These are phyloP conservation scores for Saccharomycopsis sp. DNA, from an alignment of 805 yeast genomes.

Conservation along the genomic window DNA sequence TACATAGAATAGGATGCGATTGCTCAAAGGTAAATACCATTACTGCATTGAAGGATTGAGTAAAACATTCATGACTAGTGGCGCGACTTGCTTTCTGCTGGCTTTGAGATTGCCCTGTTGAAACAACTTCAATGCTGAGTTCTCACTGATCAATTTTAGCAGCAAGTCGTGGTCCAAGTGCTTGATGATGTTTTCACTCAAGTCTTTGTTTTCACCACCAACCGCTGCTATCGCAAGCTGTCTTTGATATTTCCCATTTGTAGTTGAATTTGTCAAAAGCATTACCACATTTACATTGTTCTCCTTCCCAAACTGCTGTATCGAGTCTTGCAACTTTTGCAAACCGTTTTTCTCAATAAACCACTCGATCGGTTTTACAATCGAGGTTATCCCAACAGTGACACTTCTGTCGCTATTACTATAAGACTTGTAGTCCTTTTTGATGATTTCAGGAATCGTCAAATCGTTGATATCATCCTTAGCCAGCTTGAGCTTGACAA, in stretches of 20 bases:
- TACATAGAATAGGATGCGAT: too few relatives aligned
- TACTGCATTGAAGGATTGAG: too few relatives aligned
- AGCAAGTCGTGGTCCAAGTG: too few relatives aligned
- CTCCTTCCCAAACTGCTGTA: constrained; percentile 25
- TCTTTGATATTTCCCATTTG: constrained; percentile 31
- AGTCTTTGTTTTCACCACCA: too few relatives aligned
- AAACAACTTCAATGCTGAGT: background rate
- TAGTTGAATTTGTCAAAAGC: constrained; percentile 40
- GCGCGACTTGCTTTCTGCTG: constrained; percentile 84
- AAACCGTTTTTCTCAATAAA: constrained; percentile 27
- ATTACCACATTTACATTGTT: constrained; percentile 28
- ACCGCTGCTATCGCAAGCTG: constrained; percentile 40
- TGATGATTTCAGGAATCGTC: constrained; percentile 48
- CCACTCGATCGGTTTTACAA: constrained; percentile 57
- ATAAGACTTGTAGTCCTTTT: constrained; percentile 82
- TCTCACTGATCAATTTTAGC: background rate
- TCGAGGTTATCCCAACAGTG: constrained; percentile 68
- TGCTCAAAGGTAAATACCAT: too few relatives aligned
- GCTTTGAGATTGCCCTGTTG: constrained; percentile 50
- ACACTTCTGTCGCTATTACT: background rate
- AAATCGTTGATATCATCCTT: constrained; percentile 62
- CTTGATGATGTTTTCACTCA: background rate
- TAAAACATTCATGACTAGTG: constrained; percentile 34
- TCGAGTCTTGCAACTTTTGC: constrained; percentile 24
- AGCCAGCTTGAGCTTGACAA: constrained; percentile 31